Evolutionary conservation across 768 basidiomycete genomes (phyloP), one percentile per base, ranked within the genome.

Genomic region (Podaxis sp.): DNA sequence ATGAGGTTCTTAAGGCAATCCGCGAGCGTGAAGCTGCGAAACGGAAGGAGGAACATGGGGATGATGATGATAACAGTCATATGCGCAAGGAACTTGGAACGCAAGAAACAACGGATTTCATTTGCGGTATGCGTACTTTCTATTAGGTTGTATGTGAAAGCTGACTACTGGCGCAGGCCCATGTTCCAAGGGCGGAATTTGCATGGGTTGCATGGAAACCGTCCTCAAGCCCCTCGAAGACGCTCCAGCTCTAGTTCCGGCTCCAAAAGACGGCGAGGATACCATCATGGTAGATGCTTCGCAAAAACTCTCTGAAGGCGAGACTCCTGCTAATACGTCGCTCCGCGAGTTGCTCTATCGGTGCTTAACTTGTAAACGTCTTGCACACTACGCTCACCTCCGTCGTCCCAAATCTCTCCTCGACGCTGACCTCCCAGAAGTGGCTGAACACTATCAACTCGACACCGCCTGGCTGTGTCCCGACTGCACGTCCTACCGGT

Each of bases 301-400:
- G 2, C 60, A 63, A 28, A 44, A 28, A 66, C 55, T 44, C 51
- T 55, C 48, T 64, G 48, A n/a, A 64, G 62, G 26, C 33, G 41
- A 54, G 44, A 10, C 11, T 28, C 15, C 57, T 49, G 36, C 59
- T 12, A 46, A 67, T 30, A 64, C 66, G 40, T 63, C 70, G n/a
- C 58, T 69, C 20, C 68, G 71, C 12, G 81, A 87, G 66, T 79
- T 93, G 10, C 76, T 94, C 37, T 96, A 93, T 73, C 83, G 95
- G 26, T 97, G 95, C 74, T 72, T 87, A 56, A 82, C 88, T 20
- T 97, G 95, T 80, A 91, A 89, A 68, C 87, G 94, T 51, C 78
- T 88, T 4, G 84, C 89, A 8, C 95, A 97, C 73, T 96, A 96
- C 72, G 76, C 75, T 24, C 92, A 95, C 74, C 75, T 94, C 50